phyloP scores from a whole-genome alignment of 73 alveolate species.

The Tetrahymena thermophila region DNA sequence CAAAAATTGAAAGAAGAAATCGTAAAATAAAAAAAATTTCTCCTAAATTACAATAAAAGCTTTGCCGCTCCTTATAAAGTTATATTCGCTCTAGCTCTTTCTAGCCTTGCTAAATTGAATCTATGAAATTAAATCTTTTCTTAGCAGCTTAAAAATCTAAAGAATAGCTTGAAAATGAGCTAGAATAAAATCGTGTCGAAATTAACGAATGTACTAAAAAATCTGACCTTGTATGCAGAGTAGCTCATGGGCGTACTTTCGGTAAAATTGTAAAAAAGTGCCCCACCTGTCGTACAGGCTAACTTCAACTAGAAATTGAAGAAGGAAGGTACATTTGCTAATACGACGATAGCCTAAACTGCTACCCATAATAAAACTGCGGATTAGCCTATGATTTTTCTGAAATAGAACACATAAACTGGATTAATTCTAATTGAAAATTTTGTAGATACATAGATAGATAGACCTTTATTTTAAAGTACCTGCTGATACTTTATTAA shows the following conservation, averaged over 20 bases:
- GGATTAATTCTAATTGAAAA: not conserved
- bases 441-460: not conserved
- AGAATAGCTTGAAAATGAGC: not conserved
- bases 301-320: not conserved
- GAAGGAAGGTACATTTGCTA: not conserved
- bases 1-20: not conserved
- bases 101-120: not conserved
- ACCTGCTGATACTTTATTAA: not conserved
- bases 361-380: not conserved
- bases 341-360: not conserved
- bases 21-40: not conserved
- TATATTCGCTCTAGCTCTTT: not conserved
- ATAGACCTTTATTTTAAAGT: not conserved
- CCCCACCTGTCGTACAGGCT: not conserved
- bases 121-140: not conserved
- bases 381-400: not conserved
- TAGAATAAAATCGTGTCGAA: not conserved
- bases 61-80: not conserved
- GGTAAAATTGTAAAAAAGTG: not conserved
- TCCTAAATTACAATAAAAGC: not conserved
- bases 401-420: not conserved
- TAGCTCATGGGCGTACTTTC: not conserved
- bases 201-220: not conserved
- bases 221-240: not conserved
- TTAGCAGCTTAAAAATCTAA: not conserved